phyloP scores from a whole-genome alignment of 2,329 filamentous ascomycete genomes.

The Curvularia verruculosa region DNA sequence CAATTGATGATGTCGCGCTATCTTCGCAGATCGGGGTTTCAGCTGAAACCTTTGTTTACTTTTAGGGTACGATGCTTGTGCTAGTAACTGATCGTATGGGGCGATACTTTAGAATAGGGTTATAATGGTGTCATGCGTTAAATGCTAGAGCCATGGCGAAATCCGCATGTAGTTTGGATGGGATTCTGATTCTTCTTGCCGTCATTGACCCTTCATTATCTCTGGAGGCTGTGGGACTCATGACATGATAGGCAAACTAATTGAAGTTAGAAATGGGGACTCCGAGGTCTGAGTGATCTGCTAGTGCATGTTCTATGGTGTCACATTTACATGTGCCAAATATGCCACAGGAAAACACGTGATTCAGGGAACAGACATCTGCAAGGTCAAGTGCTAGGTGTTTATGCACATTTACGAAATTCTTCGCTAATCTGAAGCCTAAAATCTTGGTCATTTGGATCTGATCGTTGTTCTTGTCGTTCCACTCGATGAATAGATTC shows the following conservation, averaged over 20 bases:
- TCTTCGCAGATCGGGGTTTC: neutral
- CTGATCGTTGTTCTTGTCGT: neutral
- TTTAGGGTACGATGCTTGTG: constrained; percentile 2
- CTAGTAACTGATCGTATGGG: neutral
- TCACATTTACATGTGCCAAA: neutral
- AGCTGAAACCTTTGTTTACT: constrained; percentile 11
- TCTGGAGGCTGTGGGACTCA: too few species aligned
- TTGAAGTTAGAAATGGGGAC: neutral
- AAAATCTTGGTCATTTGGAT: neutral
- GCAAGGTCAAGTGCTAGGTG: neutral
- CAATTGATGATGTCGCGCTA: constrained; percentile 17
- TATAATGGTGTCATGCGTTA: constrained; percentile 6
- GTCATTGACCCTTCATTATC: neutral
- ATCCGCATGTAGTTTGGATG: neutral
- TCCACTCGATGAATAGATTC: neutral
- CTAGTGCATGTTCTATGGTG: neutral
- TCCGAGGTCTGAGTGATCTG: neutral
- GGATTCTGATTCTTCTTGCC: neutral
- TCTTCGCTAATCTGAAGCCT: neutral
- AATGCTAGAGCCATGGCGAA: neutral
- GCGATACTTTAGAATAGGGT: constrained; percentile 1
- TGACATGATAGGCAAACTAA: neutral
- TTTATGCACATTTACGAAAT: neutral
- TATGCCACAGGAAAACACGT: neutral
- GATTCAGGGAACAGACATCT: too few species aligned